Percentiles rank a stretch among this genome's conserved stretches.
These are phyloP conservation scores for Solanum chacoense DNA, from an alignment of 305 asterid species.

Conservation along the genomic window DNA sequence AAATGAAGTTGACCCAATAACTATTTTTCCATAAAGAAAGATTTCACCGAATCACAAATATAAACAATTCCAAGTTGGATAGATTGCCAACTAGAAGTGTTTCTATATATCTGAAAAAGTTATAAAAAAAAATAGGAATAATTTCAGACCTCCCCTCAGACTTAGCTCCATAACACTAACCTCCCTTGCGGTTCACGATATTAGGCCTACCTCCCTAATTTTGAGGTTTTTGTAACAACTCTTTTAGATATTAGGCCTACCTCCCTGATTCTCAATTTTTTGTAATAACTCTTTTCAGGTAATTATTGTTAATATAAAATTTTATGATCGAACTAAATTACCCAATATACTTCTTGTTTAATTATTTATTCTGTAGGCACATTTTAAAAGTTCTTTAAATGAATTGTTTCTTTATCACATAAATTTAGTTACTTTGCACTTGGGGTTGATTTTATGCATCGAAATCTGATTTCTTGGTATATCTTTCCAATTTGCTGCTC, in stretches of 20 bases:
- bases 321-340: not conserved
- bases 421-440: not conserved
- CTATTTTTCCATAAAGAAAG: not conserved
- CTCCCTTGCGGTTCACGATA: not conserved
- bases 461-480: not conserved
- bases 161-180: not conserved
- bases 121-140: not conserved
- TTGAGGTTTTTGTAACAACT: not conserved
- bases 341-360: not conserved
- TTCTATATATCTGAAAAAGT: not conserved
- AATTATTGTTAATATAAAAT: not conserved
- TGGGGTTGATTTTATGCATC: not conserved
- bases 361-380: not conserved
- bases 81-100: not conserved
- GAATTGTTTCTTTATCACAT: not conserved
- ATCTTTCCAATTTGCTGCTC: not conserved
- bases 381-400: not conserved
- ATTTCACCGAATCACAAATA: not conserved
- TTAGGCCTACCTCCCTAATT: not conserved
- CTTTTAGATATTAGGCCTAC: not conserved
- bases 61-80: not conserved
- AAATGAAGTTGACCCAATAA: not conserved
- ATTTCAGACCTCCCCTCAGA: not conserved
- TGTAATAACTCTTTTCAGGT: not conserved
- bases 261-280: not conserved